A percentile compares a stretch with the other conserved stretches of the same genome.
Conservation (phyloP, 2,329 filamentous ascomycete species). For the Colletotrichum coccodes region DNA sequence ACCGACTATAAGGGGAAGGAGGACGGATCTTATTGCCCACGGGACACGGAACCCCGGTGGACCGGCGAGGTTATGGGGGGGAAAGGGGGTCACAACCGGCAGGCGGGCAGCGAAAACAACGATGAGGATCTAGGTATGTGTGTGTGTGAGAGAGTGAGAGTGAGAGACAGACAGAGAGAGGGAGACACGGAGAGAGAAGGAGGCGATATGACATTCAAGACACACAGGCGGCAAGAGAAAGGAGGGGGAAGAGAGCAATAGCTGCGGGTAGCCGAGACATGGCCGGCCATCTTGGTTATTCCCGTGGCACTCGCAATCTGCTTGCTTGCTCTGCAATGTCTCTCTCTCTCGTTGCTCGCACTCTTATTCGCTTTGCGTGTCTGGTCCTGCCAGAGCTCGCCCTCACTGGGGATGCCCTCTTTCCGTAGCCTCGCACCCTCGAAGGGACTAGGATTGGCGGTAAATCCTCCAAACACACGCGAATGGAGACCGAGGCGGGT, state of each 20-base stretch:
- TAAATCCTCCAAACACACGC: too few relatives aligned
- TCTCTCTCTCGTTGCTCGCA: background rate
- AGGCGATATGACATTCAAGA: background rate
- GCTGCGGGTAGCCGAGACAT: constrained; percentile 32
- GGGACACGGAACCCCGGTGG: constrained; percentile 1
- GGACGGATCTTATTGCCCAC: constrained; percentile 16
- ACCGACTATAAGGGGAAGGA: background rate
- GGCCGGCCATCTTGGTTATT: background rate
- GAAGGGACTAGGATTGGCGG: too few relatives aligned
- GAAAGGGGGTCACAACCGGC: background rate
- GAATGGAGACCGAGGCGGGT: background rate
- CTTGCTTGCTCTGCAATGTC: background rate
- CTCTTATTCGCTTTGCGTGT: background rate
- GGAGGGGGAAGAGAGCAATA: background rate
- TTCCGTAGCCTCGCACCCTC: too few relatives aligned
- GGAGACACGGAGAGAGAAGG: background rate
- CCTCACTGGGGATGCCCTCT: too few relatives aligned
- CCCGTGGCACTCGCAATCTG: background rate
- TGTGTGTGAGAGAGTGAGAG: too few relatives aligned
- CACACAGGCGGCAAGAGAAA: background rate
- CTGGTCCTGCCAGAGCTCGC: too few relatives aligned
- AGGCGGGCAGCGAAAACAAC: background rate
- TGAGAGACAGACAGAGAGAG: background rate
- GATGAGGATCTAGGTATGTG: too few relatives aligned
- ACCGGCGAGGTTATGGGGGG: background rate